phyloP scores from a whole-genome alignment of 768 basidiomycete genomes.

The Pisolithus tinctorius region DNA sequence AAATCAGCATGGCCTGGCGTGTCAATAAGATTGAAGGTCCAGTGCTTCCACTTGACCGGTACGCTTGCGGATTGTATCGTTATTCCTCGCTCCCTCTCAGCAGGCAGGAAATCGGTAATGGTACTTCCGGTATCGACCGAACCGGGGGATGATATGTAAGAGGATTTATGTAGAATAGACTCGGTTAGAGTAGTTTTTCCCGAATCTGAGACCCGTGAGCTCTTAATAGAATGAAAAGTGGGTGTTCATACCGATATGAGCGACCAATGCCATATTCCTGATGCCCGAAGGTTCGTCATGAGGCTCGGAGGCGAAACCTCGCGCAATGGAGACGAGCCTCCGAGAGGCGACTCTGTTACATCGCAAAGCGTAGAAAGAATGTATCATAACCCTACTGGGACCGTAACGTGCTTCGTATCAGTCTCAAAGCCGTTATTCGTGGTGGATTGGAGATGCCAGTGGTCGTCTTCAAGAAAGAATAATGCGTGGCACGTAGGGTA shows the following conservation, averaged over 20 bases:
- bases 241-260: conserved; percentile 64
- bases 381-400: conserved; percentile 13
- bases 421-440: not conserved
- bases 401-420: not conserved
- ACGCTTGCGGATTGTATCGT: conserved; percentile 92
- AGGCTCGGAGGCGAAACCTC: conserved; percentile 18
- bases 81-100: conserved; percentile 85
- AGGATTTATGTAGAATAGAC: conserved; percentile 73
- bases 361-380: conserved; percentile 5
- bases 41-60: conserved; percentile 78
- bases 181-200: conserved; percentile 88
- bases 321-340: conserved; percentile 1
- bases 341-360: conserved; percentile 6
- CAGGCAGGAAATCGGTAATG: conserved; percentile 84
- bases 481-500: no score
- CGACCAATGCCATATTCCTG: conserved; percentile 83
- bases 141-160: conserved; percentile 66
- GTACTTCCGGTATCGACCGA: conserved; percentile 89
- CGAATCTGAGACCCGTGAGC: conserved; percentile 48
- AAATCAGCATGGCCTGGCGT: conserved; percentile 93
- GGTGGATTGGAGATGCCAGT: no score
- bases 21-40: conserved; percentile 84
- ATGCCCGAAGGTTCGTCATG: conserved; percentile 34
- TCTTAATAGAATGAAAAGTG: not conserved
- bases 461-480: no score